These are phyloP conservation scores for Trifolium fragiferum DNA, from an alignment of 306 rosid genomes.

Conservation along the genomic window DNA sequence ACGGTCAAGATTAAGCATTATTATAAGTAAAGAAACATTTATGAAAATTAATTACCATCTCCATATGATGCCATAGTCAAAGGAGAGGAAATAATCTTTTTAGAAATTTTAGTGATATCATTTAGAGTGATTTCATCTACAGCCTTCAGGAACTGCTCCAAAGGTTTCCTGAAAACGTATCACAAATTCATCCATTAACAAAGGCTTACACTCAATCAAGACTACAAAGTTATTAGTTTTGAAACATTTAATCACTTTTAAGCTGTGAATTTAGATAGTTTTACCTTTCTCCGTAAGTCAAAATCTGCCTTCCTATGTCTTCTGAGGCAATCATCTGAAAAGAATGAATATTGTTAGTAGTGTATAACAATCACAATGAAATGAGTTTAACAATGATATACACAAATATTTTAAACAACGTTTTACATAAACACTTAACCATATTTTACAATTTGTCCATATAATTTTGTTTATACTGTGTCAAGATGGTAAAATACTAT, in stretches of 20 bases:
- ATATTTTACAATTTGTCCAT: not conserved
- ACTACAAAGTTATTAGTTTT: not conserved
- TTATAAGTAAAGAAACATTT: conserved; percentile 1
- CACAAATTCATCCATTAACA: not conserved
- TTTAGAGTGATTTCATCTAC: conserved; percentile 79
- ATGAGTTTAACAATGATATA: not conserved
- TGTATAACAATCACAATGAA: not conserved
- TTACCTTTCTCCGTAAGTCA: conserved; percentile 96
- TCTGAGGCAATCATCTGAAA: conserved; percentile 88
- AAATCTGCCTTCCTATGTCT: conserved; percentile 94
- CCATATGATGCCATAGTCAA: conserved; percentile 95
- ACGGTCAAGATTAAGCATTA: not conserved
- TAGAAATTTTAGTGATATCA: conserved; percentile 65
- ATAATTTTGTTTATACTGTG: not conserved
- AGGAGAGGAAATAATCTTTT: conserved; percentile 86
- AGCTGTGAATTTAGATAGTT: not conserved
- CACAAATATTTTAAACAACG: no score
- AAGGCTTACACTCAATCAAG: conserved; percentile 17
- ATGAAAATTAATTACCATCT: conserved; percentile 62
- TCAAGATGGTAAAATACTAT: no score
- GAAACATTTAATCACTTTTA: not conserved
- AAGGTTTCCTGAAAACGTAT: conserved; percentile 72
- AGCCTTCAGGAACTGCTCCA: conserved; percentile 80
- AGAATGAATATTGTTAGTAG: not conserved
- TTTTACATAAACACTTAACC: not conserved